phyloP scores from a whole-genome alignment of 257 asterid genomes.

The Penstemon davidsonii region DNA sequence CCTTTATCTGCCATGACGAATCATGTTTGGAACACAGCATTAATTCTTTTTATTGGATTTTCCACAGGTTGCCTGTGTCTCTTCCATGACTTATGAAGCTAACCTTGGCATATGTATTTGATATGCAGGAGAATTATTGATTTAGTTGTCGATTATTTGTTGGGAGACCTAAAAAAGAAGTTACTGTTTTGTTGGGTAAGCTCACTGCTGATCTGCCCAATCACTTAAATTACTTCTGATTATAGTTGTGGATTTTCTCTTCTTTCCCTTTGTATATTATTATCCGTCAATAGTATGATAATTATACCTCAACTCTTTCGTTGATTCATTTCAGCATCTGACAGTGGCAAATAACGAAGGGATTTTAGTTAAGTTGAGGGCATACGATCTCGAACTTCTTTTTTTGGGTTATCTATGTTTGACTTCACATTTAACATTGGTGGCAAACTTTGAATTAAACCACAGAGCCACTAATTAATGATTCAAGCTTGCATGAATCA shows the following conservation, averaged over 20 bases:
- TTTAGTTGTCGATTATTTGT: conserved; percentile 58
- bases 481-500: background rate
- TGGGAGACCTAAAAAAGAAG: conserved; percentile 57
- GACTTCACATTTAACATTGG: conserved; percentile 6
- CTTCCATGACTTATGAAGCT: conserved; percentile 27
- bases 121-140: conserved; percentile 57
- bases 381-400: background rate
- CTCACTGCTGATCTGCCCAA: conserved; percentile 14
- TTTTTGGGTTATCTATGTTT: conserved; percentile 7
- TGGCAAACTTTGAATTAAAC: background rate
- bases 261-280: background rate
- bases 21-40: background rate
- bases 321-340: conserved; percentile 18
- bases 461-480: background rate
- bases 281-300: background rate
- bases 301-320: conserved; percentile 12
- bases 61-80: conserved; percentile 27
- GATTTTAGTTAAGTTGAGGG: conserved; percentile 12
- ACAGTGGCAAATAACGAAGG: background rate
- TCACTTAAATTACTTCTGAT: conserved; percentile 4
- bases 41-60: background rate
- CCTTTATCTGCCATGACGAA: conserved; percentile 7
- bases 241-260: background rate
- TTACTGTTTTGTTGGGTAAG: conserved; percentile 87
- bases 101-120: conserved; percentile 25